phyloP scores from a whole-genome alignment of 108 stramenopile genomes.

The Cyclotella choctawhatcheeana region DNA sequence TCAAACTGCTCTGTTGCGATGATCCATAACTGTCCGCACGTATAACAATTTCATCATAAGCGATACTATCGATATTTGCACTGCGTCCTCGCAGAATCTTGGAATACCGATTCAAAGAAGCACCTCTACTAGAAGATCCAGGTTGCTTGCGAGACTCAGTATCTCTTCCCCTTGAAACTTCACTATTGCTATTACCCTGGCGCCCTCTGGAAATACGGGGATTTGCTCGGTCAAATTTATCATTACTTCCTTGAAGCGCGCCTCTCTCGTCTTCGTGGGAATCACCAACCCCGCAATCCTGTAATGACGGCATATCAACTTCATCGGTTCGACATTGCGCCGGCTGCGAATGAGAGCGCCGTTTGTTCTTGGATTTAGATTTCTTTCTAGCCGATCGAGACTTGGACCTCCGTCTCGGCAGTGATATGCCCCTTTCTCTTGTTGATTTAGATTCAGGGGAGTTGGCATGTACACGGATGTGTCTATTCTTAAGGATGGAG shows the following conservation, averaged over 20 bases:
- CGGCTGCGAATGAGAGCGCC: slow-evolving; percentile 10
- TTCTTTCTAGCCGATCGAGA: not conserved
- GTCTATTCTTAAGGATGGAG: slow-evolving; percentile 18
- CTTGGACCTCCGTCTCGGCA: not conserved
- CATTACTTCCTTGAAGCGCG: not conserved
- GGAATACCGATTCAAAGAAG: slow-evolving; percentile 7
- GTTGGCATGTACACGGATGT: not conserved
- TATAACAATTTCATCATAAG: not conserved
- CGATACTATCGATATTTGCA: not conserved
- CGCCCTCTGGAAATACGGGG: not conserved
- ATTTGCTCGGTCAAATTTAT: not conserved
- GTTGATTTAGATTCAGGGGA: not conserved
- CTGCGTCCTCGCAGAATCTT: slow-evolving; percentile 2
- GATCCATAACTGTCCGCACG: not conserved
- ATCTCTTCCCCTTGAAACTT: not conserved
- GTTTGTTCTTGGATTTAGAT: not conserved
- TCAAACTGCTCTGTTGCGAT: not conserved
- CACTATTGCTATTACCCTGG: not conserved
- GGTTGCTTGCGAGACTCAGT: not conserved
- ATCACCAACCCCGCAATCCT: not conserved
- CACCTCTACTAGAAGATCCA: not conserved
- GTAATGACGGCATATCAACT: not conserved
- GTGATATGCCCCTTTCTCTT: not conserved
- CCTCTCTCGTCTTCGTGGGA: not conserved
- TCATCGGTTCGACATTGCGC: not conserved